Base-by-base conservation (phyloP, 345 rosid species). In the Heritiera fomes region DNA sequence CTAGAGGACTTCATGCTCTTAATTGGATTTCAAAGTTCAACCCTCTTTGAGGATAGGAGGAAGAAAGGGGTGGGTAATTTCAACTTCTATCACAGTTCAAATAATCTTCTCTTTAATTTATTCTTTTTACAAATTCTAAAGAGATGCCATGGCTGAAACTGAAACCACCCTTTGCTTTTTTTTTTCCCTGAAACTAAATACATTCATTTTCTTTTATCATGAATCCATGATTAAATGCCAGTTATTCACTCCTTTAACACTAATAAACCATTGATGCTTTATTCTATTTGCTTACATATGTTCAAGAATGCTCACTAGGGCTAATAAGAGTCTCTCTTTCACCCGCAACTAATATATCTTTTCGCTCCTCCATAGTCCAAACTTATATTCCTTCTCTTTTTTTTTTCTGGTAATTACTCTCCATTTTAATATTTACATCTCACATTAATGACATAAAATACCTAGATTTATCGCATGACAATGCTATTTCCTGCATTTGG, bases 281-380 rank as follows among this genome's bases (percentile, higher is more conserved):
- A 71, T 50, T 50, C 17, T 7, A 18, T 72, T 34, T 52, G 45
- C 75, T 53, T 72, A 18, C 23, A 72, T 53, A 52, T 72, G 49
- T n/a, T 72, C 62, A 52, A 53, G 28, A 34, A 72, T 53, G 30
- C 60, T 32, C 28, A 23, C 41, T 23, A 59, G 34, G 14, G 63
- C 14, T 8, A 53, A 53, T 34, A 34, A 53, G 8, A 52, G 6
- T 15, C 59, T 17, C 59, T 17, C 5, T 18, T 34, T 34, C 38
- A 34, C 38, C 38, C 38, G 38, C 38, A 34, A 34, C 38, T 1
- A 34, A 34, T 5, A 43, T 20, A 67, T 68, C 32, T 45, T 14
- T 45, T 68, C 34, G 10, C 34, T 45, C 38, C 17, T 2, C 5
- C 18, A 20, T 1, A 46, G 5, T 17, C 28, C 55, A 69, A 5